Evolutionary conservation across 306 rosid species (phyloP).

Genomic region (Notholithocarpus densiflorus): DNA sequence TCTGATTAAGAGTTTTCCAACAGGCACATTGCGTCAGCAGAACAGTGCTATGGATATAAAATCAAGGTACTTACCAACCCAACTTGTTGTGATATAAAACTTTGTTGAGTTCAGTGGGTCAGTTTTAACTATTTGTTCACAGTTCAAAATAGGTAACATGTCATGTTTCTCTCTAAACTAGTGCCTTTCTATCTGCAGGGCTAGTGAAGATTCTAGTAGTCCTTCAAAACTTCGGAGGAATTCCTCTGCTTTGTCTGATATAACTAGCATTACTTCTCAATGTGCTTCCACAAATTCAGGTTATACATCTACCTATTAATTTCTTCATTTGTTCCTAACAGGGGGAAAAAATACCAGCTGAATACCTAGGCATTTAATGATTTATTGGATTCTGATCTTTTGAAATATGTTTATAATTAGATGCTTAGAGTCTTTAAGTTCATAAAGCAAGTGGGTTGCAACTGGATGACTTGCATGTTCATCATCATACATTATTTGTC

Average conservation of each 20-base stretch:
- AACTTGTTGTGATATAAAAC: not conserved
- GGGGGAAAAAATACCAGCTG: not conserved
- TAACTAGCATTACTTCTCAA: conserved; percentile 54
- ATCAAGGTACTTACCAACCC: conserved; percentile 32
- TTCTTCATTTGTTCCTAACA: not conserved
- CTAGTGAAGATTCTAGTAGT: conserved; percentile 30
- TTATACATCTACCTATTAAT: conserved; percentile 25
- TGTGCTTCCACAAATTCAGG: conserved; percentile 51
- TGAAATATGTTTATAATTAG: not conserved
- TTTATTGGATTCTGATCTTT: not conserved
- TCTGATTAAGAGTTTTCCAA: conserved; percentile 18
- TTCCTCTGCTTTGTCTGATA: conserved; percentile 64
- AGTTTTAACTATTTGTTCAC: not conserved
- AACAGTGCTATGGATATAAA: conserved; percentile 34
- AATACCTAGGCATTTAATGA: not conserved
- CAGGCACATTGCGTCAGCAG: conserved; percentile 47
- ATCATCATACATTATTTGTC: not conserved
- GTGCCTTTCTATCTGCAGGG: conserved; percentile 22
- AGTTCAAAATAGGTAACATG: not conserved
- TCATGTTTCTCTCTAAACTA: not conserved
- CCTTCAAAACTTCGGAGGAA: conserved; percentile 49
- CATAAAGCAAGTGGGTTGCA: not conserved
- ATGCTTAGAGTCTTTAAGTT: not conserved
- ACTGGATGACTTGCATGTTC: not conserved
- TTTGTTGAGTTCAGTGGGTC: not conserved